Percentiles rank a stretch among this genome's conserved stretches.
Conservation (phyloP, 2,329 filamentous ascomycete species). For the Pseudogymnoascus sp. region DNA sequence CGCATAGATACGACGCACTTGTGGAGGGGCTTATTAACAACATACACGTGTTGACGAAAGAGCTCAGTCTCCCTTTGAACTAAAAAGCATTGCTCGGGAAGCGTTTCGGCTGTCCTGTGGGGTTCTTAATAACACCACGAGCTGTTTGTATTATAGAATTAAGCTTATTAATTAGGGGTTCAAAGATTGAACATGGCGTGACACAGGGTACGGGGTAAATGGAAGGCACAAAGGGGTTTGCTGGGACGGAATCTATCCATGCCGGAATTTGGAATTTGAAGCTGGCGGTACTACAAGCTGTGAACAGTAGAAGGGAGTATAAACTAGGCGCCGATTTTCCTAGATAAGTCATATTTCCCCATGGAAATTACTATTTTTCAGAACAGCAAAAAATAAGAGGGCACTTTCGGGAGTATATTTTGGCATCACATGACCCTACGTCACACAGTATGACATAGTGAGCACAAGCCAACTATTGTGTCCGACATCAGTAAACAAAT, state of each 20-base stretch:
- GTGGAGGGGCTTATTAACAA: conserved; percentile 72
- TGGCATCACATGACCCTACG: neutral
- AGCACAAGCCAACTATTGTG: neutral
- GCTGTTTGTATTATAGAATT: conserved; percentile 4
- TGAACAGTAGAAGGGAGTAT: neutral
- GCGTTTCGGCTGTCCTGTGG: neutral
- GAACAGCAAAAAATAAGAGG: neutral
- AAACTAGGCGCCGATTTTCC: neutral
- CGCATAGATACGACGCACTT: conserved; percentile 56
- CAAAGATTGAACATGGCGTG: neutral
- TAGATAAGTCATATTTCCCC: neutral
- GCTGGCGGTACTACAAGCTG: neutral
- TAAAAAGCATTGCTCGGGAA: neutral
- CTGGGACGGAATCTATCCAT: neutral
- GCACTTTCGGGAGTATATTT: neutral
- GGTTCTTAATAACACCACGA: neutral
- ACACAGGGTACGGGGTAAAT: neutral
- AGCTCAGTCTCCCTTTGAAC: neutral
- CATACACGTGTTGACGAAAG: conserved; percentile 28
- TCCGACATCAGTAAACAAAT: neutral
- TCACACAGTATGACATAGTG: neutral
- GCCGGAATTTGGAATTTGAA: neutral
- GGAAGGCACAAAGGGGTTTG: neutral
- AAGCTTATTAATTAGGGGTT: conserved; percentile 5
- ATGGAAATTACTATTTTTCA: neutral